Base-by-base conservation (phyloP, 1,284 basidiomycete genomes). In the Marasmius fiardii region DNA sequence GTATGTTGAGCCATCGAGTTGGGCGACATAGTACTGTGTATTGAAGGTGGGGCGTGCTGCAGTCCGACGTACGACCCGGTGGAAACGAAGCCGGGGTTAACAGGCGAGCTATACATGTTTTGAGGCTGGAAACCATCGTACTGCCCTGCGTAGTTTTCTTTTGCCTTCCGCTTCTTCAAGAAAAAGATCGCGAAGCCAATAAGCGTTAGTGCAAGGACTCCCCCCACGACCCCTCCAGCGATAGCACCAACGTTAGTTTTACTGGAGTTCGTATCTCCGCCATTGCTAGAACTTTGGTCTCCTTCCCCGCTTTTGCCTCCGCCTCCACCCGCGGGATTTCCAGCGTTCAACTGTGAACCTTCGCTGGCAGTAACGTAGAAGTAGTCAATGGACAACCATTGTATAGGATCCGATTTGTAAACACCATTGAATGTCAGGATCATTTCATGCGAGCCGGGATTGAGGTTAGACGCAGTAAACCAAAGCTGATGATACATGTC, bases 371-470 rank as follows among this genome's bases (percentile, higher is more conserved):
- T 33, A 7, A 49, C 47, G 47, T 49, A 49, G n/a, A 49, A 31
- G 47, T 49, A 49, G 16, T 31, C 47, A 7, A 31, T 49, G 2
- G 47, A 31, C 7, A 49, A 31, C 47, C 26, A 49, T 16, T 49
- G 47, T 1, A 45, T 23, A 23, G 44, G 20, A 16, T 45, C 23
- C 6, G n/a, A 14, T 45, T n/a, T 16, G n/a, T 6, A 31, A 14
- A 31, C 28, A n/a, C 47, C 47, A 20, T 24, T 49, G 47, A 28
- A 49, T 4, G 47, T 49, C 8, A 49, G 31, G 26, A 31, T 20
- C 47, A 49, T 49, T n/a, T 49, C 47, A 31, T 49, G 47, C 16
- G 26, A 33, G 26, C 47, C 47, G n/a, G 47, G 47, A 8, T 28
- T 8, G 23, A 49, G 11, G 28, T 49, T 49, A 14, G 47, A 8